Percentiles rank a stretch among this genome's conserved stretches.
Evolutionary conservation across 73 alveolate species (phyloP).

Genomic region (Blepharisma stoltei): DNA sequence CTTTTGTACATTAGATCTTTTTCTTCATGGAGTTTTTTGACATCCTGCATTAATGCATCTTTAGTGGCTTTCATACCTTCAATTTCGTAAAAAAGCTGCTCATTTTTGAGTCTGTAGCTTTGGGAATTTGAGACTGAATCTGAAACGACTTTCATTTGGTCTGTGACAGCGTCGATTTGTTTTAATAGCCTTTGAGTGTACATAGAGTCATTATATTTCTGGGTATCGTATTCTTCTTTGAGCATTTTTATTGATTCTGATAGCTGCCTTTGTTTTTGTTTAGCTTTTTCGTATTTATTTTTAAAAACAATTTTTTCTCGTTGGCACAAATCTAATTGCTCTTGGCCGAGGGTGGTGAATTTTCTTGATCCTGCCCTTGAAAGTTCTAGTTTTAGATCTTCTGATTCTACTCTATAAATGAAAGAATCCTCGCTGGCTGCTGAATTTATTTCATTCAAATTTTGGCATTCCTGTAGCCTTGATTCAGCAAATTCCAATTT

Average conservation of each 20-base stretch:
- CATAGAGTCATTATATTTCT: not conserved
- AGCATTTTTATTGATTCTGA: not conserved
- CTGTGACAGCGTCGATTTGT: not conserved
- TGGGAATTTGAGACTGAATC: not conserved
- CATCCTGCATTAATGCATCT: not conserved
- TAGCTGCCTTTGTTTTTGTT: not conserved
- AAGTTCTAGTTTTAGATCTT: not conserved
- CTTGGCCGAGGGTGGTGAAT: not conserved
- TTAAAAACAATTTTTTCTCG: constrained; percentile 2
- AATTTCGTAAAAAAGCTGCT: constrained; percentile 2
- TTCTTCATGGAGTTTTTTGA: constrained; percentile 4
- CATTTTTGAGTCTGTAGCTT: not conserved
- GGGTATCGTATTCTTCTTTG: not conserved
- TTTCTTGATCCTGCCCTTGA: not conserved
- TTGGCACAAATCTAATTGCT: not conserved
- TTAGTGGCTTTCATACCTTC: not conserved
- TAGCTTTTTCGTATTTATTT: not conserved
- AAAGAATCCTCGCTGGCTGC: constrained; percentile 8
- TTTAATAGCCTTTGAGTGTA: not conserved
- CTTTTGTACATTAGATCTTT: not conserved
- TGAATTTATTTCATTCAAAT: not conserved
- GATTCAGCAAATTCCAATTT: constrained; percentile 20
- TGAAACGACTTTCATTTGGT: constrained; percentile 8
- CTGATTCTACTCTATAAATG: not conserved
- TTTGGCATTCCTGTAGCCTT: not conserved